Conservation (phyloP, 208 protist genomes). For the Trypanosoma platydactyli region DNA sequence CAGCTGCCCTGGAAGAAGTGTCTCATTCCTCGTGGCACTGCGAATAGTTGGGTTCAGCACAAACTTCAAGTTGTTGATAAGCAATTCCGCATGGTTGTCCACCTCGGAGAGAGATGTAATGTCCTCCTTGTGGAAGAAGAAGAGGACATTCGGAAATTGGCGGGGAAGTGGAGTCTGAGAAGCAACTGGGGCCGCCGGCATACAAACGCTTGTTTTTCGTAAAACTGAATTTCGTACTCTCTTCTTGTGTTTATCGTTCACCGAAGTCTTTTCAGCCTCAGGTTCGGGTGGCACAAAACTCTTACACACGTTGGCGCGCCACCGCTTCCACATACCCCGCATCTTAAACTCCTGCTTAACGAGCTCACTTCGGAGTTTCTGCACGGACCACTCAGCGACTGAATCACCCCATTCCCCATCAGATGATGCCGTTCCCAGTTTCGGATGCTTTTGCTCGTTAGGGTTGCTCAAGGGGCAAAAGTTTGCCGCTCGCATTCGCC, state of each 20-base stretch:
- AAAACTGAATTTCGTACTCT: constrained; percentile 1
- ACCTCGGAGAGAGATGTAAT: constrained; percentile 21
- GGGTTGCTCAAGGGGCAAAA: not conserved
- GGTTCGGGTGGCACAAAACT: constrained; percentile 1
- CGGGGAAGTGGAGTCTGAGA: not conserved
- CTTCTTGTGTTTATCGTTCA: constrained; percentile 17
- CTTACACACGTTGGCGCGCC: constrained; percentile 34
- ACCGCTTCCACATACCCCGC: constrained; percentile 35
- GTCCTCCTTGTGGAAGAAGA: constrained; percentile 57
- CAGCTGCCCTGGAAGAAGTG: constrained; percentile 54
- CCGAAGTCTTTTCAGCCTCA: constrained; percentile 1
- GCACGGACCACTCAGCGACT: constrained; percentile 26
- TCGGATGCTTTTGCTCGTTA: not conserved
- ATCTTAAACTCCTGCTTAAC: constrained; percentile 46
- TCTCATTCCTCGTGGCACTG: constrained; percentile 41
- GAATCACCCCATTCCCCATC: constrained; percentile 15
- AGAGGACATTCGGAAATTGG: constrained; percentile 64
- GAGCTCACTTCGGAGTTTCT: constrained; percentile 43
- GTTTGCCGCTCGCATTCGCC: constrained; percentile 38
- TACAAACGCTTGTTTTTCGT: constrained; percentile 24
- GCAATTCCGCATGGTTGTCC: constrained; percentile 6
- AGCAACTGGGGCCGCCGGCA: not conserved
- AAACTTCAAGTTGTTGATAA: constrained; percentile 24
- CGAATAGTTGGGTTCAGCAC: constrained; percentile 11
- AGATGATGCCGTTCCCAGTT: not conserved